Evolutionary conservation across 768 basidiomycete species (phyloP), one percentile per base, ranked within the genome.

Genomic region (Galerina marginata): DNA sequence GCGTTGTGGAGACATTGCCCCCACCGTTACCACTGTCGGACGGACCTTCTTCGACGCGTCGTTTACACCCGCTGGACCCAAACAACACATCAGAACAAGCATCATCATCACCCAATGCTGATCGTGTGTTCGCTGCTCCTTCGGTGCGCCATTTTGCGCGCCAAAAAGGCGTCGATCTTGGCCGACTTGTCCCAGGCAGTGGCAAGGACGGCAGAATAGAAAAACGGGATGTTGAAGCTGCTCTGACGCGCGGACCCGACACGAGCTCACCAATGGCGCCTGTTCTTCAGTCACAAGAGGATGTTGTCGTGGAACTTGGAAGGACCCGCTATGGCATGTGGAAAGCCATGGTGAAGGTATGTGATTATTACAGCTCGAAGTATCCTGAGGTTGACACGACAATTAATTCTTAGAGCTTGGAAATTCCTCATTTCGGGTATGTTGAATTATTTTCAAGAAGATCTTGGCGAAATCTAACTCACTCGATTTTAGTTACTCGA

Each of bases 331-430:
- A 87, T 68, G 87, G 86, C 9, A 96, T 95, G 93, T 95, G 87
- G 88, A 92, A 91, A 65, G 90, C 92, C 2, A 95, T 95, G 93
- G 84, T 81, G 9, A 92, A 91, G 84, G 92, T 88, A 50, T 25
- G 76, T 16, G 40, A 25, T 54, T 12, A 9, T 15, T 53, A 44
- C 0, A 57, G 37, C 39, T 54, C 10, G 58, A 40, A 25, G 29
- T 37, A 16, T 37, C 6, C 54, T 20, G 60, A 47, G 50, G 20
- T 47, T 54, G 11, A 51, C 20, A 12, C 53, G 25, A 45, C 39
- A 38, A 45, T 15, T 25, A 14, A 3, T 51, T 46, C 4, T 29
- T 55, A 93, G 92, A 92, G 92, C 66, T 80, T 95, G 54, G 86
- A 90, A 67, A 90, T 95, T 64, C 93, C 93, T 15, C 91, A 91